phyloP scores from a whole-genome alignment of 257 asterid species.

The Solanum corneliomulleri region DNA sequence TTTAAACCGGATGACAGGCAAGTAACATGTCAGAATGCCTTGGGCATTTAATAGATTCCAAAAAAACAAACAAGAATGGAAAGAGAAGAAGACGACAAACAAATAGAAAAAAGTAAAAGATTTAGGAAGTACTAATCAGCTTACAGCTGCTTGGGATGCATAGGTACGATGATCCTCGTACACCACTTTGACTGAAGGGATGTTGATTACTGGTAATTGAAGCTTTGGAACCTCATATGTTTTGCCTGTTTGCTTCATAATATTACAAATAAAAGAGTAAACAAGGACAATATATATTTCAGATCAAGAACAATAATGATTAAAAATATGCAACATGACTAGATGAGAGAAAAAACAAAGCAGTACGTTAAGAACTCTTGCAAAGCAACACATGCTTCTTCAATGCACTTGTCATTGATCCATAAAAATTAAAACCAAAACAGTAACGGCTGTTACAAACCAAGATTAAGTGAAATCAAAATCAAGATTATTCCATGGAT shows the following conservation, averaged over 20 bases:
- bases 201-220: slow-evolving; percentile 75
- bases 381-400: neutral
- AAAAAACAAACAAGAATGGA: neutral
- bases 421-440: neutral
- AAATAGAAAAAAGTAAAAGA: neutral
- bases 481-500: neutral
- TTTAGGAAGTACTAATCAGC: slow-evolving; percentile 13
- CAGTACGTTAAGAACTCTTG: neutral
- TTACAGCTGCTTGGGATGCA: slow-evolving; percentile 82
- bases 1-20: neutral
- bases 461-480: neutral
- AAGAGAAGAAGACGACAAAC: neutral
- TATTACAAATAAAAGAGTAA: slow-evolving; percentile 11
- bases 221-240: slow-evolving; percentile 73
- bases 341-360: neutral
- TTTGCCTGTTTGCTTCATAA: slow-evolving; percentile 77
- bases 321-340: neutral
- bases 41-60: neutral
- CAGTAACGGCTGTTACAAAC: neutral
- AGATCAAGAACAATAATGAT: neutral
- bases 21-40: neutral
- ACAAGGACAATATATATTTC: slow-evolving; percentile 1
- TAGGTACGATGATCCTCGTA: slow-evolving; percentile 94
- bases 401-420: neutral
- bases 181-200: slow-evolving; percentile 48